These are phyloP conservation scores for Taxawa tesnikishii DNA, from an alignment of 2,329 filamentous ascomycete species.

Conservation along the genomic window DNA sequence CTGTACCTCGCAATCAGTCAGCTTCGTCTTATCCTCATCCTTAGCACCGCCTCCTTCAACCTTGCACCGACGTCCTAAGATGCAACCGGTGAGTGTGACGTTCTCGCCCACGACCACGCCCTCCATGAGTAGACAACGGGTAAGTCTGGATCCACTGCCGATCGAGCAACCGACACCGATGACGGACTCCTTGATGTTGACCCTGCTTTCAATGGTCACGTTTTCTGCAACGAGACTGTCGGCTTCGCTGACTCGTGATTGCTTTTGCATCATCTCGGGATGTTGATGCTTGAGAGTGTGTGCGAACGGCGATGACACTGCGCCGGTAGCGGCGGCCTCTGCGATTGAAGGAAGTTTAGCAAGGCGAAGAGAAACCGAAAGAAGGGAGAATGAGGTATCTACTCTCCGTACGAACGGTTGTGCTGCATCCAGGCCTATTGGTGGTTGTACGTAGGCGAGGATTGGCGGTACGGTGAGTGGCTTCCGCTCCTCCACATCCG, in stretches of 20 bases:
- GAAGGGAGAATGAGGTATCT: constrained; percentile 71
- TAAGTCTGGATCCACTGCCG: constrained; percentile 69
- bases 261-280: constrained; percentile 65
- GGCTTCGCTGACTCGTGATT: constrained; percentile 67
- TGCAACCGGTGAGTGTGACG: constrained; percentile 75
- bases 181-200: constrained; percentile 83
- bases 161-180: constrained; percentile 83
- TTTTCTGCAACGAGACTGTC: constrained; percentile 83
- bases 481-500: constrained; percentile 8
- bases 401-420: constrained; percentile 68
- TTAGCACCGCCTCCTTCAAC: constrained; percentile 63
- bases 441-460: constrained; percentile 69
- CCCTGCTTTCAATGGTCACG: constrained; percentile 77
- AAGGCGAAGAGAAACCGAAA: constrained; percentile 71
- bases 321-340: constrained; percentile 39
- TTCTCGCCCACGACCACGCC: constrained; percentile 74
- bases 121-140: constrained; percentile 87
- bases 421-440: constrained; percentile 11
- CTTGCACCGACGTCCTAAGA: constrained; percentile 67
- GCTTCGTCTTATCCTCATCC: constrained; percentile 31
- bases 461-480: constrained; percentile 54
- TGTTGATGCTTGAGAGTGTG: constrained; percentile 72
- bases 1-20: constrained; percentile 87
- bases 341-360: constrained; percentile 69
- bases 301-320: constrained; percentile 56